A percentile compares a stretch with the other conserved stretches of the same genome.
phyloP scores from a whole-genome alignment of 768 basidiomycete species.

The Aureoboletus auriporus region DNA sequence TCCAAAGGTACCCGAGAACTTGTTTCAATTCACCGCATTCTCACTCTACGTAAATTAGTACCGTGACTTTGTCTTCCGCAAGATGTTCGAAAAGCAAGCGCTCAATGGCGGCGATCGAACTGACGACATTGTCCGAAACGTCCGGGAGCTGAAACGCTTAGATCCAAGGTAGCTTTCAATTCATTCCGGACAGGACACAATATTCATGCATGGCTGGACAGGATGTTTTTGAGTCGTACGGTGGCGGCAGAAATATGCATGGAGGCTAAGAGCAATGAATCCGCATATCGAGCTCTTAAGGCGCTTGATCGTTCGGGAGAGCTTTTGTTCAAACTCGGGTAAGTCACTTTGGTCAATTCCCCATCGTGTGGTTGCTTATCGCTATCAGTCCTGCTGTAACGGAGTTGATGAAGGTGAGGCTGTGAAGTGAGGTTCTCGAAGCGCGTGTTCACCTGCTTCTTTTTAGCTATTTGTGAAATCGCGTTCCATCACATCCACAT shows the following conservation, averaged over 20 bases:
- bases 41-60: slow-evolving; percentile 43
- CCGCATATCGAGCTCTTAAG: slow-evolving; percentile 67
- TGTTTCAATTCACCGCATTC: slow-evolving; percentile 2
- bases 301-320: slow-evolving; percentile 59
- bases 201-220: slow-evolving; percentile 24
- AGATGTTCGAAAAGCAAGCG: slow-evolving; percentile 67
- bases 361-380: slow-evolving; percentile 4
- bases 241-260: slow-evolving; percentile 83
- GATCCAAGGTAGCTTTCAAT: slow-evolving; percentile 53
- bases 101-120: slow-evolving; percentile 47
- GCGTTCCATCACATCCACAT: slow-evolving; percentile 53
- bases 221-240: slow-evolving; percentile 80
- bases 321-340: slow-evolving; percentile 68
- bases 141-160: slow-evolving; percentile 66
- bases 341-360: slow-evolving; percentile 21
- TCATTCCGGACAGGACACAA: neutral
- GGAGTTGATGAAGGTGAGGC: slow-evolving; percentile 61
- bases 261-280: slow-evolving; percentile 70
- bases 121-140: slow-evolving; percentile 65
- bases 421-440: neutral
- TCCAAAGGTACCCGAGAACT: slow-evolving; percentile 48
- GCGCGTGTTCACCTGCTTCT: slow-evolving; percentile 3
- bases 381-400: slow-evolving; percentile 42
- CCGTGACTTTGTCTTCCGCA: slow-evolving; percentile 82
- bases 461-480: slow-evolving; percentile 65